Evolutionary conservation across 176 grass and related monocot genomes (phyloP), one percentile per base, ranked within the genome.

Genomic region (Eragrostis curvula): DNA sequence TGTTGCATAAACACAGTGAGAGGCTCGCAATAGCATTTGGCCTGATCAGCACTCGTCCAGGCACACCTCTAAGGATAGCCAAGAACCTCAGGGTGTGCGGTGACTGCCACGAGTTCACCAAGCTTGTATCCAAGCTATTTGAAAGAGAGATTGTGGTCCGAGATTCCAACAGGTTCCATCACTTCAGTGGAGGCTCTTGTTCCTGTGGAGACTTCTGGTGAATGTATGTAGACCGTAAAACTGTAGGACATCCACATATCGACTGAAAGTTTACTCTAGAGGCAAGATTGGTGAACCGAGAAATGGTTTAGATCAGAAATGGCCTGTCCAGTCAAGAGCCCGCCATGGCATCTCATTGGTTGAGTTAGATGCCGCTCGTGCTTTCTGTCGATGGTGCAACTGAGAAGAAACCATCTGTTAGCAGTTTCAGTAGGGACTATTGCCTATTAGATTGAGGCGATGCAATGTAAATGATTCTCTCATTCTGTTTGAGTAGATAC

Each of bases 91-190:
- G 88, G 71, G 88, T 94, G 4, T 94, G 88, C 0, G 64, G 76
- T 1, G 92, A 94, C 70, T 94, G 88, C 71, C 92, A 94, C 36
- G 85, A 91, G 77, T 94, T 88, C 71, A 94, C 88, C 44, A 94
- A 88, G 66, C 71, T 91, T 28, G 70, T 81, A 17, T 91, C 86
- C 8, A 94, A 84, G 80, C 39, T 86, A 4, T 94, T 84, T 14
- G 83, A 78, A 9, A 82, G 83, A 42, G 86, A 94, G 5, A 88
- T 94, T 5, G 73, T 91, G 29, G 88, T 94, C 70, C 77, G 92
- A 47, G 92, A 91, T 48, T 79, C 86, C 61, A 94, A 94, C 65
- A 81, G 92, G 48, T 94, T 94, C 84, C 92, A 94, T 73, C 92
- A 91, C 74, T 94, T 94, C 83, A 91, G 50, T 81, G 83, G 66